Percentiles rank a stretch among this genome's conserved stretches.
These are phyloP conservation scores for Podospora sp. DNA, from an alignment of 495 filamentous ascomycete genomes.

Conservation along the genomic window DNA sequence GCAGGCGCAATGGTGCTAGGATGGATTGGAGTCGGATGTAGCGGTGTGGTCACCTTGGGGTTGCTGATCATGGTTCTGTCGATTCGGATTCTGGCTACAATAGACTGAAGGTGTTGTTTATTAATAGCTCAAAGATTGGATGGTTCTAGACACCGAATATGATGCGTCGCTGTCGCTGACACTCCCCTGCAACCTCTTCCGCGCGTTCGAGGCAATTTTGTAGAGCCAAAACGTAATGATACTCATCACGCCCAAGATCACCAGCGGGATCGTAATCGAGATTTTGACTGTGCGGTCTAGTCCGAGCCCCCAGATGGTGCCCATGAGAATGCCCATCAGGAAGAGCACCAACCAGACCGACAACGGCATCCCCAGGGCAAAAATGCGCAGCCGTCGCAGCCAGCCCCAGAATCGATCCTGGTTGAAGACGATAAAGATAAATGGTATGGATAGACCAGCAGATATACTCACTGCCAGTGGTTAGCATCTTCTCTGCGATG, in stretches of 20 bases:
- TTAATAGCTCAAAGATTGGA: too few relatives aligned
- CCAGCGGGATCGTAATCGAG: background rate
- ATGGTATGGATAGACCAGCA: slow-evolving; percentile 5
- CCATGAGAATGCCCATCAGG: background rate
- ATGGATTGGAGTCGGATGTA: background rate
- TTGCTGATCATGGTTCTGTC: background rate
- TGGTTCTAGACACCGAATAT: background rate
- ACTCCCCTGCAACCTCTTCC: background rate
- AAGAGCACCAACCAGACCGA: background rate
- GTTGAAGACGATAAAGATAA: slow-evolving; percentile 14
- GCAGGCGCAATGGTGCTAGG: background rate
- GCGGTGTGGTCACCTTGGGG: background rate
- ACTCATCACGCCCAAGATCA: background rate
- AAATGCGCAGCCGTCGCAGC: background rate
- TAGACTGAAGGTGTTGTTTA: too few relatives aligned
- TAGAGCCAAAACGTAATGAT: background rate
- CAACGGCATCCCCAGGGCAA: background rate
- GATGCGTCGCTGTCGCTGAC: too few relatives aligned
- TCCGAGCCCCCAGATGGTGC: background rate
- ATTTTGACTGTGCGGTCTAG: background rate
- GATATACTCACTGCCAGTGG: slow-evolving; percentile 5
- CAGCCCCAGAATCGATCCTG: slow-evolving; percentile 4
- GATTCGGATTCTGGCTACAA: background rate
- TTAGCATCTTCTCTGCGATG: background rate
- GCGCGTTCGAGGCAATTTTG: background rate